A percentile compares a stretch with the other conserved stretches of the same genome.
Conservation (phyloP, 257 asterid species). For the Knoxia roxburghii region DNA sequence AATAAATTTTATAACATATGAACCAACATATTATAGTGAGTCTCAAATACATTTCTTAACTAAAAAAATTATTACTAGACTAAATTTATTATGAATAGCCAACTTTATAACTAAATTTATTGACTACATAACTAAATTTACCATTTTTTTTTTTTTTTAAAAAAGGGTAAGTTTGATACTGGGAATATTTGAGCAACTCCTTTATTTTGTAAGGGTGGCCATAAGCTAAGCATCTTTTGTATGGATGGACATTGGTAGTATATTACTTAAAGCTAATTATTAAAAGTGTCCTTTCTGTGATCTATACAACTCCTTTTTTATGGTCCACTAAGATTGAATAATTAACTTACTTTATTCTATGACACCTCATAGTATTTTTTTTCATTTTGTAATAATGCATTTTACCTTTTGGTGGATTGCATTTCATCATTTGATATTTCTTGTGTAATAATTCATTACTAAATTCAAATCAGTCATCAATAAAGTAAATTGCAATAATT, state of each 20-base stretch:
- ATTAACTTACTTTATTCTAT: slow-evolving; percentile 22
- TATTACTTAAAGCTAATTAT: slow-evolving; percentile 9
- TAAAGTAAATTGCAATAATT: neutral
- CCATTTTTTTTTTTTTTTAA: too few species aligned
- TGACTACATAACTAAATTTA: too few species aligned
- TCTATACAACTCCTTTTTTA: slow-evolving; percentile 1
- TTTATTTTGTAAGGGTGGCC: too few species aligned
- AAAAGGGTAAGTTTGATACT: too few species aligned
- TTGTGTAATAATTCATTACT: neutral
- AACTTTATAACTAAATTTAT: too few species aligned
- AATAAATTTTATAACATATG: too few species aligned
- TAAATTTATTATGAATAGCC: too few species aligned
- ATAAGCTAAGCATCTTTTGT: too few species aligned
- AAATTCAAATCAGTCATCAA: neutral
- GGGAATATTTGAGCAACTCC: too few species aligned
- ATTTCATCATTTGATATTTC: neutral
- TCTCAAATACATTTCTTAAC: too few species aligned
- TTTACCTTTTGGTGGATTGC: neutral
- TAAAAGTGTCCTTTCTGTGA: slow-evolving; percentile 14
- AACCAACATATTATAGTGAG: too few species aligned
- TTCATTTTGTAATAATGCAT: slow-evolving; percentile 1
- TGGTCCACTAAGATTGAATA: slow-evolving; percentile 25
- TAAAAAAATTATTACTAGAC: too few species aligned
- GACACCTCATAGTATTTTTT: slow-evolving; percentile 8
- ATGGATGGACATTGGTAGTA: neutral